Base-by-base conservation (phyloP, 257 asterid genomes). In the Solanum ossicruentum region DNA sequence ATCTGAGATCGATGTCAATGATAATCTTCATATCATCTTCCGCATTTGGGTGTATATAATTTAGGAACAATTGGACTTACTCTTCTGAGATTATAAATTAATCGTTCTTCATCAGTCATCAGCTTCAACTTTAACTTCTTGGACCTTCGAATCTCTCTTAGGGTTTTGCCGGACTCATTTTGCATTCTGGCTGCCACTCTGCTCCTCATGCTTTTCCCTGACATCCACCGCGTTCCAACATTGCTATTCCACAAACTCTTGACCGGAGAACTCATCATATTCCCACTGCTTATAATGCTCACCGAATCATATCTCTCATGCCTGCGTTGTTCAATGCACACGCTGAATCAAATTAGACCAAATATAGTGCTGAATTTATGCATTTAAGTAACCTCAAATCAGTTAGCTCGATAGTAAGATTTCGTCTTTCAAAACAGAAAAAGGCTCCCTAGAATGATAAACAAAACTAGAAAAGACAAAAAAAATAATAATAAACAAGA, bases 191-290 rank as follows among this genome's bases (percentile, higher is more conserved):
- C 86, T 93, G 95, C 99, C 87, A 97, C 99, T 89, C 90, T 97
- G 91, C 99, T 95, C 89, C 99, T 90, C 99, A 97, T 95, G 82
- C 98, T 95, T 89, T 90, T 93, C 51, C 92, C 92, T 75, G 98
- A 93, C 84, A 93, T 91, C 79, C 88, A 87, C 86, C 98, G 92
- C 80, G 86, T 91, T 72, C 98, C 96, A 54, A 83, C 88, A 63
- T 88, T 80, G 56, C 66, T 63, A 83, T 90, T 89, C 93, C 91
- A 86, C 81, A 69, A 51, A 84, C 86, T 88, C 32, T 81, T 88
- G 43, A 13, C 77, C 13, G 55, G 28, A 83, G 36, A 63, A 73
- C 79, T 36, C 77, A 70, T 57, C 78, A 67, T 78, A 21, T 85
- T 83, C 81, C 47, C 83, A 47, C 88, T 57, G 26, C 88, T 88